phyloP scores from a whole-genome alignment of 805 yeast genomes.

The Schwanniomyces yamadae region DNA sequence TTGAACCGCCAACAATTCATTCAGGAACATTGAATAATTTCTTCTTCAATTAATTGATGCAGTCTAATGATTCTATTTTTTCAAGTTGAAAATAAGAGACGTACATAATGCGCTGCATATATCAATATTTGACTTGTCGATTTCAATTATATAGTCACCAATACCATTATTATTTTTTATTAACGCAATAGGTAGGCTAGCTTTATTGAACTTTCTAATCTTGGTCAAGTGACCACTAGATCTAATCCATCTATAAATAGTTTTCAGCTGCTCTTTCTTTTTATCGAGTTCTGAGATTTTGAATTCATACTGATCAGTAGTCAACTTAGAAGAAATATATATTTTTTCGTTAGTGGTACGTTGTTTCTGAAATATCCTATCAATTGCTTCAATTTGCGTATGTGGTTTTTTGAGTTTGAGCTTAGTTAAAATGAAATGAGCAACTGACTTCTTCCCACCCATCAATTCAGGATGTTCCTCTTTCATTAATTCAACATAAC shows the following conservation, averaged over 20 bases:
- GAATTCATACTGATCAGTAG: constrained; percentile 9
- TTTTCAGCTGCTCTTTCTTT: constrained; percentile 3
- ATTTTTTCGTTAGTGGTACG: constrained; percentile 5
- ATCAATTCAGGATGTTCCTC: constrained; percentile 2
- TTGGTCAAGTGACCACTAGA: constrained; percentile 7
- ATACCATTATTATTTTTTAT: constrained; percentile 4
- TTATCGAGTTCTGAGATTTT: constrained; percentile 6
- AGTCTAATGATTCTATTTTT: background rate
- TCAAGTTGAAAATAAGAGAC: constrained; percentile 7
- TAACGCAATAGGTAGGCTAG: constrained; percentile 6
- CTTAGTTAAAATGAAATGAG: background rate
- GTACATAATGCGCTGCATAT: constrained; percentile 6
- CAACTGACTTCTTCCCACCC: constrained; percentile 4
- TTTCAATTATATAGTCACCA: constrained; percentile 5
- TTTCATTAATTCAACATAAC: constrained; percentile 12
- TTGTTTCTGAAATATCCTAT: background rate
- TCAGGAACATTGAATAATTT: constrained; percentile 37
- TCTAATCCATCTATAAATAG: constrained; percentile 9
- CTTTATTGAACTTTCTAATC: constrained; percentile 4
- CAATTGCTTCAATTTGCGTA: background rate
- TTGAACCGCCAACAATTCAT: constrained; percentile 31
- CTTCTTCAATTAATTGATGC: constrained; percentile 19
- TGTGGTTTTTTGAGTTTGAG: background rate
- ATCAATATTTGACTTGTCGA: constrained; percentile 5
- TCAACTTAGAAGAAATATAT: constrained; percentile 14